A percentile compares a stretch with the other conserved stretches of the same genome.
These are phyloP conservation scores for Epichloe brachyelytri DNA, from an alignment of 2,329 filamentous ascomycete species.

Conservation along the genomic window DNA sequence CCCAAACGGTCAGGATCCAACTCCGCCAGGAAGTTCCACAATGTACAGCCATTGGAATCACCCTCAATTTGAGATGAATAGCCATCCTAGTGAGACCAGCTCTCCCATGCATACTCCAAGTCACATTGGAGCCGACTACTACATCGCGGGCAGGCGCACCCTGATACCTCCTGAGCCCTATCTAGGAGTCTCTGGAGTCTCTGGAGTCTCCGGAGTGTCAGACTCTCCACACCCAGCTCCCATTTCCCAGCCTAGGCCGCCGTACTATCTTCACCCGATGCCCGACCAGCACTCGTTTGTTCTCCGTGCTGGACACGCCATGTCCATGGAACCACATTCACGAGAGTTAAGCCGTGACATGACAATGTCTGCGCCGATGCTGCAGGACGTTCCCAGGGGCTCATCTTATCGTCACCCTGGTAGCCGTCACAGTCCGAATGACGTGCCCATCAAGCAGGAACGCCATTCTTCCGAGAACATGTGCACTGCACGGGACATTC, in stretches of 20 bases:
- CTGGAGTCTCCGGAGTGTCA: constrained; percentile 24
- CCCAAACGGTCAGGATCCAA: constrained; percentile 30
- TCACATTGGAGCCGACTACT: constrained; percentile 21
- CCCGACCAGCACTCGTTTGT: constrained; percentile 16
- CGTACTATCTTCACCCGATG: constrained; percentile 18
- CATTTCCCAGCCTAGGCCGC: constrained; percentile 10
- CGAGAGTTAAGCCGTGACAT: constrained; percentile 12
- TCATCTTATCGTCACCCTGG: constrained; percentile 11
- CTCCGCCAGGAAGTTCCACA: constrained; percentile 33
- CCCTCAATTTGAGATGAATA: constrained; percentile 26
- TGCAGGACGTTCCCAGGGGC: constrained; percentile 12
- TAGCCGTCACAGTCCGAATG: constrained; percentile 14
- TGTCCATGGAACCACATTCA: constrained; percentile 14
- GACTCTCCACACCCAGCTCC: constrained; percentile 15
- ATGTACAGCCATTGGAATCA: constrained; percentile 30
- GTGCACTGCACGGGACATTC: constrained; percentile 2
- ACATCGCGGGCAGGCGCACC: constrained; percentile 27
- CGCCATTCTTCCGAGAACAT: constrained; percentile 1
- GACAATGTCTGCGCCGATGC: constrained; percentile 8
- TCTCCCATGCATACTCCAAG: constrained; percentile 33
- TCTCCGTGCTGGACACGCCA: constrained; percentile 10
- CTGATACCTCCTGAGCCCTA: constrained; percentile 25
- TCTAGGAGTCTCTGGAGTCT: constrained; percentile 24
- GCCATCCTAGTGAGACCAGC: constrained; percentile 27
- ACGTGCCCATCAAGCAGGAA: constrained; percentile 1